Conservation (phyloP, 2,329 filamentous ascomycete species). For the Botrytis paeoniae region DNA sequence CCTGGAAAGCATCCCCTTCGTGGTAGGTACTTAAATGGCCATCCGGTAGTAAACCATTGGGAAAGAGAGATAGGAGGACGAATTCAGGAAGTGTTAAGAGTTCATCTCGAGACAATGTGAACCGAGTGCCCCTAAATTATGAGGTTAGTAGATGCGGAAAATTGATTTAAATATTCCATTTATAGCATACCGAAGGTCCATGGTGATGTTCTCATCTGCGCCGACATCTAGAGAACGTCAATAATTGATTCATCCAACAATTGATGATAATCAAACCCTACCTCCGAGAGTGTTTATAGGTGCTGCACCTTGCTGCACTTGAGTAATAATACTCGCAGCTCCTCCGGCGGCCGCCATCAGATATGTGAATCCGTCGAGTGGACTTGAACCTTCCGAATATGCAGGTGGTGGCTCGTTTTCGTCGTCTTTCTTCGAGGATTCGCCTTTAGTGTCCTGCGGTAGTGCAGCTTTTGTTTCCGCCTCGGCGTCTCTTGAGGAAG, state of each 20-base stretch:
- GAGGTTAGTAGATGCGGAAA: conserved; percentile 34
- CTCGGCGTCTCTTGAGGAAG: conserved; percentile 46
- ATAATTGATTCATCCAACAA: conserved; percentile 16
- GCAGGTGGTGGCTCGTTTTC: conserved; percentile 93
- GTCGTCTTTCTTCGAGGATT: conserved; percentile 69
- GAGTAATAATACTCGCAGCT: conserved; percentile 97
- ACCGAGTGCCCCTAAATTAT: conserved; percentile 73
- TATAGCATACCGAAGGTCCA: conserved; percentile 80
- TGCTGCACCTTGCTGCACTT: conserved; percentile 87
- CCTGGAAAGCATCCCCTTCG: conserved; percentile 91
- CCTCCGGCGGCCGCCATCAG: conserved; percentile 97
- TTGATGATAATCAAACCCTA: conserved; percentile 42
- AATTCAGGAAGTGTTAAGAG: conserved; percentile 95
- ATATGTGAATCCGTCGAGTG: conserved; percentile 88
- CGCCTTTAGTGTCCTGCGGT: conserved; percentile 75
- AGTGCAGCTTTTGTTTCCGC: conserved; percentile 82
- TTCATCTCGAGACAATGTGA: conserved; percentile 92
- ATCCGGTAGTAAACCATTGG: conserved; percentile 96
- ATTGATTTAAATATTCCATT: neutral
- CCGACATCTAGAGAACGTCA: conserved; percentile 59
- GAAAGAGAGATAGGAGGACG: conserved; percentile 93
- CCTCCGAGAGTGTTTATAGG: conserved; percentile 87
- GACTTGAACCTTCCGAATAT: conserved; percentile 92
- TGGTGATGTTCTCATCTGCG: conserved; percentile 88
- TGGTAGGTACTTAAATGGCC: conserved; percentile 91